Percentiles rank a stretch among this genome's conserved stretches.
phyloP scores from a whole-genome alignment of 768 basidiomycete species.

The Myochromella boudieri region DNA sequence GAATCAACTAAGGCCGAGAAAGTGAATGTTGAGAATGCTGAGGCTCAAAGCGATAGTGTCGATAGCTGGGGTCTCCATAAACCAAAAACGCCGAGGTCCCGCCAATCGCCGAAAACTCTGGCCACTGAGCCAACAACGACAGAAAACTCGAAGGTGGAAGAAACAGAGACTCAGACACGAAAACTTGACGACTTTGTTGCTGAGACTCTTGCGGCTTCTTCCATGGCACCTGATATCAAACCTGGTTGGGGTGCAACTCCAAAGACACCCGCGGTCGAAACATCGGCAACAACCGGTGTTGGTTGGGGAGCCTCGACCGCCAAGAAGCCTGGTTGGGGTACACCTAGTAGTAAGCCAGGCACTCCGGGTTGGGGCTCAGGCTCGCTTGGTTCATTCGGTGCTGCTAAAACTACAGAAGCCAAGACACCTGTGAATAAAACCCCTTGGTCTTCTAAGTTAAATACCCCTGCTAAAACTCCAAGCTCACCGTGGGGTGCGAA shows the following conservation, averaged over 20 bases:
- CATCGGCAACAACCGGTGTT: background rate
- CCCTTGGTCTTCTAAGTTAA: slow-evolving; percentile 11
- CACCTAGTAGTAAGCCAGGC: slow-evolving; percentile 1
- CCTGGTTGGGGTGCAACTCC: slow-evolving; percentile 10
- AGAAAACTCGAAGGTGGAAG: slow-evolving; percentile 3
- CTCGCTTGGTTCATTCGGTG: slow-evolving; percentile 10
- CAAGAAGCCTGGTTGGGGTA: slow-evolving; percentile 14
- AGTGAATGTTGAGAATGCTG: background rate
- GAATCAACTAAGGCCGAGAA: slow-evolving; percentile 10
- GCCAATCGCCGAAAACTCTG: slow-evolving; percentile 10
- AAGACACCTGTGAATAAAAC: slow-evolving; percentile 8
- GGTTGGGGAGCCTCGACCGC: slow-evolving; percentile 11
- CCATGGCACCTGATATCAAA: slow-evolving; percentile 3
- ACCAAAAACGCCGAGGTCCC: slow-evolving; percentile 15
- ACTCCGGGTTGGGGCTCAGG: slow-evolving; percentile 9
- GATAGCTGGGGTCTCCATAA: slow-evolving; percentile 7
- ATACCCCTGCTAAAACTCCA: slow-evolving; percentile 9
- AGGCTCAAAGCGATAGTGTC: slow-evolving; percentile 5
- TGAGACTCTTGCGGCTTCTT: background rate
- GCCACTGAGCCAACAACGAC: slow-evolving; percentile 7
- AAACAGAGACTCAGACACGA: too few species aligned
- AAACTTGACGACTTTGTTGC: too few species aligned
- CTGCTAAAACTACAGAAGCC: slow-evolving; percentile 2
- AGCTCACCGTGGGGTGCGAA: slow-evolving; percentile 16
- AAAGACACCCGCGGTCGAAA: slow-evolving; percentile 7